phyloP scores from a whole-genome alignment of 2,329 filamentous ascomycete species.

The Neofusicoccum parvum region DNA sequence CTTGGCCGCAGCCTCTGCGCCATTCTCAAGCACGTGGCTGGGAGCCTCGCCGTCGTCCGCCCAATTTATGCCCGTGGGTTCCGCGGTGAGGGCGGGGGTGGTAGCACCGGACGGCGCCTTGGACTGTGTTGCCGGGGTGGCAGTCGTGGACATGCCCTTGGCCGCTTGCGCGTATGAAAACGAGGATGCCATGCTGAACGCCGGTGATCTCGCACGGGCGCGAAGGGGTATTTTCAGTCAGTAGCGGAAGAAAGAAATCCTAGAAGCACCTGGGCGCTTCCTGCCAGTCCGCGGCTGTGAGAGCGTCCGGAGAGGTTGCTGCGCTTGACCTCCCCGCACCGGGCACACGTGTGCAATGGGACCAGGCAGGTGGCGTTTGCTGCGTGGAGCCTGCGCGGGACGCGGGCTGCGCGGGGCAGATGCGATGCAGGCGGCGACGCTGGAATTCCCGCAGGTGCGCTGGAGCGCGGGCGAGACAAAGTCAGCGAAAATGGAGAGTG shows the following conservation, averaged over 20 bases:
- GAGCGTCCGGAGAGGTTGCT: constrained; percentile 40
- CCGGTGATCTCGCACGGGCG: constrained; percentile 9
- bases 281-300: not conserved
- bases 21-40: constrained; percentile 32
- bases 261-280: constrained; percentile 2
- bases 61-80: constrained; percentile 44
- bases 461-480: not conserved
- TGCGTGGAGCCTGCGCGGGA: constrained; percentile 12
- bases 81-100: constrained; percentile 45
- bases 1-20: constrained; percentile 28
- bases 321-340: constrained; percentile 44
- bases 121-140: constrained; percentile 46
- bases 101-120: constrained; percentile 48
- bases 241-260: constrained; percentile 4
- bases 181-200: constrained; percentile 41
- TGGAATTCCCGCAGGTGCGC: constrained; percentile 14
- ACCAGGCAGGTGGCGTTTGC: constrained; percentile 12
- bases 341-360: constrained; percentile 20
- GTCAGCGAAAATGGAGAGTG: constrained; percentile 9
- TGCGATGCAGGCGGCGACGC: constrained; percentile 13
- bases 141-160: constrained; percentile 67
- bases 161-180: constrained; percentile 98
- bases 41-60: constrained; percentile 53
- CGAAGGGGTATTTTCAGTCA: constrained; percentile 15
- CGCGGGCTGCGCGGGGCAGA: constrained; percentile 15